phyloP scores from a whole-genome alignment of 805 yeast species.

The Tetrapisispora taiwanensis region DNA sequence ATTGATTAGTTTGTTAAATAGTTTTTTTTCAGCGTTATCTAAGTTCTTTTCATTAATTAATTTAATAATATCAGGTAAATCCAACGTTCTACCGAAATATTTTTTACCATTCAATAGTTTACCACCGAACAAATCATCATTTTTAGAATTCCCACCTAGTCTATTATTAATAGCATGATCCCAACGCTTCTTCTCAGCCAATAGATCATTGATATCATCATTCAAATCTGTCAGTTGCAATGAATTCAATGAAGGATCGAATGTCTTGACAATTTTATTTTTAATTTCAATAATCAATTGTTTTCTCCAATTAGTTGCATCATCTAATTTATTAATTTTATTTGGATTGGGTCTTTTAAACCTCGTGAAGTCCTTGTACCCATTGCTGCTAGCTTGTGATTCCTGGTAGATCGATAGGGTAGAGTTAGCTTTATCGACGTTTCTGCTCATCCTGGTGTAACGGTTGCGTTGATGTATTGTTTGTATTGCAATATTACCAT shows the following conservation, averaged over 20 bases:
- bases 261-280: constrained; percentile 47
- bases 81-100: constrained; percentile 78
- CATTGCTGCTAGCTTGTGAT: constrained; percentile 43
- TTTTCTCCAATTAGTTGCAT: constrained; percentile 62
- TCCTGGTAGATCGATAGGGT: constrained; percentile 56
- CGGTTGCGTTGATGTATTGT: too few species aligned
- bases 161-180: constrained; percentile 54
- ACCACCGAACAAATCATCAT: constrained; percentile 6
- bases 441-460: constrained; percentile 79
- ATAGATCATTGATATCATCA: constrained; percentile 57
- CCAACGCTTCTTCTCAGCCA: constrained; percentile 67
- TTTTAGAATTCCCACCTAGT: constrained; percentile 8
- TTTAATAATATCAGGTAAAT: constrained; percentile 60
- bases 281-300: constrained; percentile 57
- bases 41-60: constrained; percentile 29
- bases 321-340: constrained; percentile 43
- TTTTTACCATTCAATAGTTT: constrained; percentile 43
- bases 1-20: constrained; percentile 3
- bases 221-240: constrained; percentile 60
- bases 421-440: constrained; percentile 66
- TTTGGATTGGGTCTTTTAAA: constrained; percentile 53
- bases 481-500: too few species aligned
- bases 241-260: constrained; percentile 51
- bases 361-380: constrained; percentile 46
- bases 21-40: constrained; percentile 6